Conservation (phyloP, 345 rosid species). For the Acer saccharum region DNA sequence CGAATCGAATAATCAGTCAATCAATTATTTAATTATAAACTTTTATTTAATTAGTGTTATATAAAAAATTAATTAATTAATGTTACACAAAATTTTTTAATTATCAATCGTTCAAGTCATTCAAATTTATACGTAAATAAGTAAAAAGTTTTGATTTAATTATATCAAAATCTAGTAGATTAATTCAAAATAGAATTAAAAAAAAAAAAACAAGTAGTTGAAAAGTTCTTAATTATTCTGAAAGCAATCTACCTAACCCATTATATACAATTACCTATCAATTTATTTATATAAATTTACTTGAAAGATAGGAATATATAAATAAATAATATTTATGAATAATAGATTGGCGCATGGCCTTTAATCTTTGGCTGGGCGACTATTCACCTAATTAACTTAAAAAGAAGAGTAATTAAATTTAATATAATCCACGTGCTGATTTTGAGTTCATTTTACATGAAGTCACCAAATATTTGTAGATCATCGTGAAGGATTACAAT, state of each 20-base stretch:
- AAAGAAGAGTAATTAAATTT: not conserved
- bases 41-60: too few relatives aligned
- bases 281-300: not conserved
- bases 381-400: slow-evolving; percentile 6
- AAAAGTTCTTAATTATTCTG: too few relatives aligned
- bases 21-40: not conserved
- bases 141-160: not conserved
- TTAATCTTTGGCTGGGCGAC: slow-evolving; percentile 18
- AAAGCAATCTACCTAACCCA: slow-evolving; percentile 14
- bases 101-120: not conserved
- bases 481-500: not conserved
- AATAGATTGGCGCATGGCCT: slow-evolving; percentile 10
- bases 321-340: not conserved
- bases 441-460: slow-evolving; percentile 1
- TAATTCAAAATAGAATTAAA: not conserved
- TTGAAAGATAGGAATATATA: not conserved
- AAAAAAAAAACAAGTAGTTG: too few relatives aligned
- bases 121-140: not conserved
- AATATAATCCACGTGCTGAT: slow-evolving; percentile 8
- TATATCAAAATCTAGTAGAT: not conserved
- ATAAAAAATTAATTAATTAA: too few relatives aligned
- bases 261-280: not conserved
- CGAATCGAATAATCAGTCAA: too few relatives aligned
- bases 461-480: not conserved
- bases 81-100: not conserved